phyloP scores from a whole-genome alignment of 78 protist genomes.

The Dictyostelium intermedium region DNA sequence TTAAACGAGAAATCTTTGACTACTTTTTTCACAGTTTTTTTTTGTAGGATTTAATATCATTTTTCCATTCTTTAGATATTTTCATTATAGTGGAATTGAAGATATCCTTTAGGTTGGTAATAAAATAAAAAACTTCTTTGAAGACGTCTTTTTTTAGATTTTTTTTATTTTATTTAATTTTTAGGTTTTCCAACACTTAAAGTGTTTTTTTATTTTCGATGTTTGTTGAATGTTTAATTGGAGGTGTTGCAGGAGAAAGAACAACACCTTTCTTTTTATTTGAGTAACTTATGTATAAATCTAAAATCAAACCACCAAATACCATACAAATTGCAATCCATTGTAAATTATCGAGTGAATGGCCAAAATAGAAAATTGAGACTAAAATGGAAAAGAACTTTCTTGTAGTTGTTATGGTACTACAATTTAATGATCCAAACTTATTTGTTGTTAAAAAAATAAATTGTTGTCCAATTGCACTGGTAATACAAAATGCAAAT shows the following conservation, averaged over 20 bases:
- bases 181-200: neutral
- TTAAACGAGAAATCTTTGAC: too few species aligned
- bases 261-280: constrained; percentile 12
- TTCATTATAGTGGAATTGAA: too few species aligned
- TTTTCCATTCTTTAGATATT: too few species aligned
- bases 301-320: constrained; percentile 44
- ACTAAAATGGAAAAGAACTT: constrained; percentile 66
- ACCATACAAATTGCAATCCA: constrained; percentile 65
- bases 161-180: neutral
- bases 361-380: constrained; percentile 71
- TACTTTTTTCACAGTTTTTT: too few species aligned
- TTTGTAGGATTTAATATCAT: too few species aligned
- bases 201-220: neutral
- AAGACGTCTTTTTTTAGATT: neutral
- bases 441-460: constrained; percentile 36
- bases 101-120: too few species aligned
- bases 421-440: constrained; percentile 60
- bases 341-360: constrained; percentile 4
- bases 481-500: constrained; percentile 40
- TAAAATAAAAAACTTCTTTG: too few species aligned
- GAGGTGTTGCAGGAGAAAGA: neutral
- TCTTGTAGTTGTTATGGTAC: constrained; percentile 62
- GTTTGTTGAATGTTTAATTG: neutral
- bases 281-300: constrained; percentile 7
- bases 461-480: constrained; percentile 76